These are phyloP conservation scores for Penicillium steckii DNA, from an alignment of 495 filamentous ascomycete species.

Conservation along the genomic window DNA sequence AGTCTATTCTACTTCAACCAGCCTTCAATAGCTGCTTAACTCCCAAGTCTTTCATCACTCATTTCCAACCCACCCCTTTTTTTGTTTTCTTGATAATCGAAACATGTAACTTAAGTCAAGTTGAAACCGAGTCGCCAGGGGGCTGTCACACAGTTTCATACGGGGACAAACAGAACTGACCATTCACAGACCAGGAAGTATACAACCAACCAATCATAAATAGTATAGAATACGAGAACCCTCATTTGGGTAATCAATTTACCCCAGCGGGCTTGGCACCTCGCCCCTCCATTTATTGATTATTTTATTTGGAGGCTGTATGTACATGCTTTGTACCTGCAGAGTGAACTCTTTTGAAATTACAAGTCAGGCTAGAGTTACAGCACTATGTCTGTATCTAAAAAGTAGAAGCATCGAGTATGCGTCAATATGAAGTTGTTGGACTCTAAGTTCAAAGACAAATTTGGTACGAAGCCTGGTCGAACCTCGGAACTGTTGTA, in stretches of 20 bases:
- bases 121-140: constrained; percentile 10
- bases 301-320: not conserved
- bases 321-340: constrained; percentile 1
- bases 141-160: constrained; percentile 7
- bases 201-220: not conserved
- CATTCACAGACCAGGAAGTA: not conserved
- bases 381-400: too few relatives aligned
- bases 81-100: too few relatives aligned
- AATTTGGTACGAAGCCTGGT: too few relatives aligned
- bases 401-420: too few relatives aligned
- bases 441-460: too few relatives aligned
- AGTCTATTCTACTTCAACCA: too few relatives aligned
- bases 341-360: not conserved
- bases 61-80: not conserved
- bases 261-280: not conserved
- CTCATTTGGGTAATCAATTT: not conserved
- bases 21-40: too few relatives aligned
- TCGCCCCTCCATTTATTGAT: constrained; percentile 5
- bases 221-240: not conserved
- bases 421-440: too few relatives aligned
- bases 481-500: too few relatives aligned
- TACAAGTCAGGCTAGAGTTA: not conserved
- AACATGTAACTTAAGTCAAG: too few relatives aligned
- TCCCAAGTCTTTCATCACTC: not conserved
- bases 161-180: not conserved